A percentile compares a stretch with the other conserved stretches of the same genome.
Conservation (phyloP, 2,329 filamentous ascomycete species). For the Aspergillus amoenus region DNA sequence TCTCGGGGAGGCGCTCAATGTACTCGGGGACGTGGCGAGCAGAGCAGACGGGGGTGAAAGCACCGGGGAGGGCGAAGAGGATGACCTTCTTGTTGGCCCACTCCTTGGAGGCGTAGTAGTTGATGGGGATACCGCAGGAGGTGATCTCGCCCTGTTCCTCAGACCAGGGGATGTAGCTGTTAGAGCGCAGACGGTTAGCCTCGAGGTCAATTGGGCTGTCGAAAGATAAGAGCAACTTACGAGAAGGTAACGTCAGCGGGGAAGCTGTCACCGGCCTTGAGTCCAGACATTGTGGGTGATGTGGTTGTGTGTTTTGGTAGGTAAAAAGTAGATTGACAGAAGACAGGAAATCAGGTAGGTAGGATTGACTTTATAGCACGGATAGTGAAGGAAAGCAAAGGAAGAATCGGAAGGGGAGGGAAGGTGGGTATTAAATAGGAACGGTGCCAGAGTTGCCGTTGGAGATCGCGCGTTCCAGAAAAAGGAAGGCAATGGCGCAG, state of each 20-base stretch:
- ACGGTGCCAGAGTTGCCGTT: slow-evolving; percentile 13
- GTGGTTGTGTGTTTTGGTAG: slow-evolving; percentile 11
- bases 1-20: slow-evolving; percentile 66
- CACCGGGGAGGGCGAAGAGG: slow-evolving; percentile 67
- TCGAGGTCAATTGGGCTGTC: neutral
- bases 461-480: slow-evolving; percentile 11
- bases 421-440: slow-evolving; percentile 23
- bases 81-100: slow-evolving; percentile 71
- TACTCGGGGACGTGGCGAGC: slow-evolving; percentile 78
- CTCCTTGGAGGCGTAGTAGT: slow-evolving; percentile 77
- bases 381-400: slow-evolving; percentile 3
- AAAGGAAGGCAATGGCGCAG: slow-evolving; percentile 12
- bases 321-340: slow-evolving; percentile 12
- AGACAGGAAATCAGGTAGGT: slow-evolving; percentile 17
- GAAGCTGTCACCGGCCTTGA: slow-evolving; percentile 81
- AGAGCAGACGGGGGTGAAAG: slow-evolving; percentile 86
- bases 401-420: slow-evolving; percentile 8
- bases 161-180: slow-evolving; percentile 74
- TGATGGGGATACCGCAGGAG: slow-evolving; percentile 73
- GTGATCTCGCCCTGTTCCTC: slow-evolving; percentile 67
- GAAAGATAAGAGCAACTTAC: slow-evolving; percentile 44
- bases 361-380: slow-evolving; percentile 11
- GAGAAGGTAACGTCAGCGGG: slow-evolving; percentile 76
- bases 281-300: slow-evolving; percentile 56
- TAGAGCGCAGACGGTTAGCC: slow-evolving; percentile 3